A percentile compares a stretch with the other conserved stretches of the same genome.
These are phyloP conservation scores for Tylopilus sp. DNA, from an alignment of 1,284 basidiomycete species.

Conservation along the genomic window DNA sequence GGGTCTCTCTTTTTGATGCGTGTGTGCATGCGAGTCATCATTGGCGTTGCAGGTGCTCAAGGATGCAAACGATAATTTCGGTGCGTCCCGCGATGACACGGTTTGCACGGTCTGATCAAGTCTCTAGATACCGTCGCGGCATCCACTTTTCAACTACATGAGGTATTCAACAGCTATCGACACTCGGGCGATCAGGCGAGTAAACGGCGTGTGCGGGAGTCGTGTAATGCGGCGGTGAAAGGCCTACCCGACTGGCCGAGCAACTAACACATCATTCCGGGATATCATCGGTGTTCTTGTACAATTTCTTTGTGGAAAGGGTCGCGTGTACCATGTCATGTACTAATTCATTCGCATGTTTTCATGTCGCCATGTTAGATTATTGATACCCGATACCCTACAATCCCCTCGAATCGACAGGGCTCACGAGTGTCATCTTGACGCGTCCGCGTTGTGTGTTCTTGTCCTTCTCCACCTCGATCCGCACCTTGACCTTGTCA, in stretches of 20 bases:
- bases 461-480: conserved; percentile 92
- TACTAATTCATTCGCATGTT: conserved; percentile 9
- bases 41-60: conserved; percentile 44
- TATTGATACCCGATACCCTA: conserved; percentile 19
- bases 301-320: neutral
- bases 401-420: conserved; percentile 57
- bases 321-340: conserved; percentile 2
- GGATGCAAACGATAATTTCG: conserved; percentile 50
- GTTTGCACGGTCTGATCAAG: neutral
- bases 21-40: neutral
- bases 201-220: conserved; percentile 59
- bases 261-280: conserved; percentile 13
- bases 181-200: conserved; percentile 56
- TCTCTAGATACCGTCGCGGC: conserved; percentile 52
- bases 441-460: conserved; percentile 93
- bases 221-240: conserved; percentile 57
- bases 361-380: neutral
- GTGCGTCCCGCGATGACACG: conserved; percentile 32
- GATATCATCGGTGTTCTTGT: neutral
- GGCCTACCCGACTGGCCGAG: conserved; percentile 58
- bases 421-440: conserved; percentile 81
- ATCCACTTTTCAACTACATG: conserved; percentile 57
- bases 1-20: conserved; percentile 12
- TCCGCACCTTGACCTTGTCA: conserved; percentile 87
- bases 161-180: conserved; percentile 57